Evolutionary conservation across 1,284 basidiomycete species (phyloP), one percentile per base, ranked within the genome.

Genomic region (Phellopilus nigrolimitatus): DNA sequence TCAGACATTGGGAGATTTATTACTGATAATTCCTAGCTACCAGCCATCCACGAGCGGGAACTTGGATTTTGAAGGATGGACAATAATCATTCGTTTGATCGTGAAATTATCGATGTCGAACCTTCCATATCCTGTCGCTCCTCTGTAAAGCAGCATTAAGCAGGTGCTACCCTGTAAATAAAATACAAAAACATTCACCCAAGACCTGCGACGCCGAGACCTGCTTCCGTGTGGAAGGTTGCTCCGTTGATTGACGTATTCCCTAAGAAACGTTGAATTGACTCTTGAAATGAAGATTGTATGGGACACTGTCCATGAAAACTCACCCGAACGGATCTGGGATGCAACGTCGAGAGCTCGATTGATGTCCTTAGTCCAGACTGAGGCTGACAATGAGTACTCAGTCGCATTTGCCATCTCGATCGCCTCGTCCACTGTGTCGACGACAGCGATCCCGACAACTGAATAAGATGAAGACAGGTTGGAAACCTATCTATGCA

Each of bases 351-450:
- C 61, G 49, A 78, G 65, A 1, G 74, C 80, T 12, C 61, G 62
- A 51, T 71, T 66, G 10, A 77, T 53, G 57, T 83, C 72, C 2
- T 59, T 61, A 0, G 80, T 78, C 78, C 80, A 85, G 5, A 85
- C 56, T 1, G 71, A 66, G 0, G 79, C 72, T 0, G 69, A 66
- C 27, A 85, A 62, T 1, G 78, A 75, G 56, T 80, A 84, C 0
- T 76, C 73, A 0, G 77, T 71, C 4, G 72, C 69, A 57, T 85
- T 80, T 3, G 78, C 78, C 8, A 78, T 61, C 15, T 75, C 71
- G 13, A 80, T 65, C 0, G 77, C 78, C 58, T 80, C 78, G 33
- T 80, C 76, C 8, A 74, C 59, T 0, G 71, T 74, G 27, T 78
- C 72, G 17, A 74, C 71, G 1, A 68, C 66, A 1, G 75, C 69